Conservation (phyloP, 2,329 filamentous ascomycete genomes). For the Nemania sp. region DNA sequence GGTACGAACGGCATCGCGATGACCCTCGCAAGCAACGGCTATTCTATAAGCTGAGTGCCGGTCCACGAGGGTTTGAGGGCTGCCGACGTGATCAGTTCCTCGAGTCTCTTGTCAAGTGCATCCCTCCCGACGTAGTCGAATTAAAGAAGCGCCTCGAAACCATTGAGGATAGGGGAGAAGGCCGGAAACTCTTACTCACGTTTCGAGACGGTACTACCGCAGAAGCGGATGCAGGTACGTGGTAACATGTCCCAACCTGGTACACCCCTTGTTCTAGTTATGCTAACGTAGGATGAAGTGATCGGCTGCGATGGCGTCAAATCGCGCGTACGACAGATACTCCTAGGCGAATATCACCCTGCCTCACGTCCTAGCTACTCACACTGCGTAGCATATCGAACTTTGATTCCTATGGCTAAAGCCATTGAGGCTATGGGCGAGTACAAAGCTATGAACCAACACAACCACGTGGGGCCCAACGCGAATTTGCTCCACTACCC, state of each 20-base stretch:
- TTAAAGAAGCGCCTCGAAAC: constrained; percentile 56
- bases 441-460: constrained; percentile 42
- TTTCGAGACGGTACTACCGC: constrained; percentile 59
- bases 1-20: constrained; percentile 39
- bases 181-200: constrained; percentile 51
- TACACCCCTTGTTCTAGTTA: not conserved
- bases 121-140: constrained; percentile 56
- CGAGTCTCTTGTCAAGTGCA: constrained; percentile 60
- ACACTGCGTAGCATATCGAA: constrained; percentile 60
- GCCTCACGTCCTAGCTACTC: constrained; percentile 58
- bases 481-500: constrained; percentile 44
- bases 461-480: constrained; percentile 43
- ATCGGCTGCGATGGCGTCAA: constrained; percentile 63
- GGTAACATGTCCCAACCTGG: not conserved
- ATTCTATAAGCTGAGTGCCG: constrained; percentile 28
- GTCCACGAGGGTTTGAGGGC: constrained; percentile 36
- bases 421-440: constrained; percentile 60
- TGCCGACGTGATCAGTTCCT: constrained; percentile 62
- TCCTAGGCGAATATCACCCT: constrained; percentile 57
- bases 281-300: constrained; percentile 46
- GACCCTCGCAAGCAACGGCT: constrained; percentile 34
- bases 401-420: constrained; percentile 62
- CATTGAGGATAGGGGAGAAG: constrained; percentile 42
- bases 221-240: constrained; percentile 49
- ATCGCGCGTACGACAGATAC: constrained; percentile 58